A percentile compares a stretch with the other conserved stretches of the same genome.
Conservation (phyloP, 306 rosid species). For the Citrullus colocynthis region DNA sequence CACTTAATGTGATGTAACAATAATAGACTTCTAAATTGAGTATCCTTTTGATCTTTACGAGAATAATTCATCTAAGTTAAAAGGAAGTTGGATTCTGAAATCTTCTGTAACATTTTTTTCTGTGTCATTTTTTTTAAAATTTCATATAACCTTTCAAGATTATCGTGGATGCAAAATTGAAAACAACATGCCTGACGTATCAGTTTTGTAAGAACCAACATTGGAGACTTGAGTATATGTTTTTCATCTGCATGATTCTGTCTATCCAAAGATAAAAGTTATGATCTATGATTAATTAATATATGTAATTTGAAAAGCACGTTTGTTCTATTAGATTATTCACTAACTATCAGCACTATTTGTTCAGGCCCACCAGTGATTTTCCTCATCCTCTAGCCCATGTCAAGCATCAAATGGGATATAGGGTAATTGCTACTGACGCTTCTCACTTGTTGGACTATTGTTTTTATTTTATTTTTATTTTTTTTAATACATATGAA, state of each 20-base stretch:
- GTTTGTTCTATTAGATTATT: not conserved
- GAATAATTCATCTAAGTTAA: not conserved
- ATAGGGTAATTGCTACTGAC: slow-evolving; percentile 45
- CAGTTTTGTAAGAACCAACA: too few species aligned
- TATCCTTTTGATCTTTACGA: not conserved
- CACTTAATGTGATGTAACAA: too few species aligned
- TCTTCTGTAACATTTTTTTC: not conserved
- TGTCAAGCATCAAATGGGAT: slow-evolving; percentile 53
- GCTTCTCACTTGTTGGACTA: not conserved
- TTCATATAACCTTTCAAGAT: too few species aligned
- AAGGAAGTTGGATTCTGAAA: not conserved
- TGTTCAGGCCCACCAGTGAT: slow-evolving; percentile 78
- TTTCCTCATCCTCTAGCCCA: slow-evolving; percentile 93
- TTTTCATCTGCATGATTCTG: too few species aligned
- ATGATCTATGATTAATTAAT: too few species aligned
- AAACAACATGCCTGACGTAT: too few species aligned
- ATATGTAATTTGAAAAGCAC: too few species aligned
- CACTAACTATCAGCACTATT: not conserved
- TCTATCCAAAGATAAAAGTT: too few species aligned
- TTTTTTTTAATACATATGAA: slow-evolving; percentile 5
- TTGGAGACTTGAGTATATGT: too few species aligned
- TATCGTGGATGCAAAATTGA: too few species aligned
- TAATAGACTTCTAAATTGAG: not conserved
- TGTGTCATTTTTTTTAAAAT: too few species aligned
- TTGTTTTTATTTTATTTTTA: not conserved